Conservation (phyloP, 768 basidiomycete species). For the Mycena floridula region DNA sequence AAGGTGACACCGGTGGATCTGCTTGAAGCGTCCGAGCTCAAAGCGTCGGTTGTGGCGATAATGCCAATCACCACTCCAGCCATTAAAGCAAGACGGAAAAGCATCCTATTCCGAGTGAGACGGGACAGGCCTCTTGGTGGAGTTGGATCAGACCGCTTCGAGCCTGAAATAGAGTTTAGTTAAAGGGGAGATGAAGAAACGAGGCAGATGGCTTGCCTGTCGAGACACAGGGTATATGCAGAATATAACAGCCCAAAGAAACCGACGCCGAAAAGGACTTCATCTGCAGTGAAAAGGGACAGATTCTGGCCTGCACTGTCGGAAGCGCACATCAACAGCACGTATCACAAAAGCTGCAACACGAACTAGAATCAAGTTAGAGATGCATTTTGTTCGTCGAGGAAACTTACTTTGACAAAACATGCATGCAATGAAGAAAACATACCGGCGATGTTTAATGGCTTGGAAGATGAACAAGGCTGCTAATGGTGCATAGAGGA, state of each 20-base stretch:
- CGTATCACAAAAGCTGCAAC: constrained; percentile 33
- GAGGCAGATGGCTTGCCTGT: constrained; percentile 29
- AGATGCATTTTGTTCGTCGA: neutral
- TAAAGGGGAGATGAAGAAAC: constrained; percentile 6
- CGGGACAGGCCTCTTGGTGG: neutral
- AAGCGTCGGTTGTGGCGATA: constrained; percentile 15
- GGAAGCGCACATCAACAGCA: constrained; percentile 26
- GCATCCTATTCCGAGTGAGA: constrained; percentile 21
- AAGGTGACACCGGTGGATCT: constrained; percentile 16
- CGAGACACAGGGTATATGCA: constrained; percentile 33
- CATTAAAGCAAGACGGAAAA: constrained; percentile 24
- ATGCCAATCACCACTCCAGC: constrained; percentile 30
- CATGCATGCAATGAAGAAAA: neutral
- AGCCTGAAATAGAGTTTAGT: constrained; percentile 6
- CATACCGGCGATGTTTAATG: neutral
- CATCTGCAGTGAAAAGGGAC: constrained; percentile 27
- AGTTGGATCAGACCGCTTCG: constrained; percentile 9
- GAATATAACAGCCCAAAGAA: constrained; percentile 39
- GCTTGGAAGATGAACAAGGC: neutral
- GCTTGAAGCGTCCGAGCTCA: constrained; percentile 8
- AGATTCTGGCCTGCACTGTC: constrained; percentile 24
- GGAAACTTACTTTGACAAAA: neutral
- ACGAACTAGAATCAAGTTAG: constrained; percentile 28
- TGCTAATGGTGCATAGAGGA: neutral
- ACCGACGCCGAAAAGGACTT: constrained; percentile 34